Conservation (phyloP, 495 filamentous ascomycete species). For the Tuber indicum region DNA sequence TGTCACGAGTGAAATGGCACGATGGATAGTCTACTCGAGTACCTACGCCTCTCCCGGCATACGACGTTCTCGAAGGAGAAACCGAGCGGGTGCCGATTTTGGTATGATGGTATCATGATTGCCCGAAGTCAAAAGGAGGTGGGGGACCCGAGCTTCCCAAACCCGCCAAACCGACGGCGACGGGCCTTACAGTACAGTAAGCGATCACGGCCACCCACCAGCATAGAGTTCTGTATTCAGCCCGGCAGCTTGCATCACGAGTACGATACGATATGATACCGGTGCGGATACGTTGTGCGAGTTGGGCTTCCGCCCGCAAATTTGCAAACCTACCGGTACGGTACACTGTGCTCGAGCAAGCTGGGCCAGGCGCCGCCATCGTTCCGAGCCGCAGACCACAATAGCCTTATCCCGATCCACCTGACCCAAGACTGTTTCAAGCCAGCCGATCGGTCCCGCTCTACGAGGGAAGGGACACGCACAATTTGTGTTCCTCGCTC, state of each 20-base stretch:
- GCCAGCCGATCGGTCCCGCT: background rate
- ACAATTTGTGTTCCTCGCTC: background rate
- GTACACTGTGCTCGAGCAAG: background rate
- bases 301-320: background rate
- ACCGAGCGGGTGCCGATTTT: background rate
- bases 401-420: background rate
- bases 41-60: too few relatives aligned
- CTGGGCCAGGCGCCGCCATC: background rate
- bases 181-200: too few relatives aligned
- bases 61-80: background rate
- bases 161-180: background rate
- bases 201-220: background rate
- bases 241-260: background rate
- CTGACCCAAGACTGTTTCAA: background rate
- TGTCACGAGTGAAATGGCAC: background rate
- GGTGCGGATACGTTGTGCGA: background rate
- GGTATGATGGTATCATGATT: background rate
- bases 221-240: background rate
- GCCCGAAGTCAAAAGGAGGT: background rate
- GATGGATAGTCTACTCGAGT: background rate
- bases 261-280: background rate
- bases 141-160: background rate
- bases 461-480: background rate
- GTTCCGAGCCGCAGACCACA: background rate
- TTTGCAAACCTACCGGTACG: background rate